Evolutionary conservation across 2,329 filamentous ascomycete genomes (phyloP), one percentile per base, ranked within the genome.

Genomic region (Herpotrichia juniperi): DNA sequence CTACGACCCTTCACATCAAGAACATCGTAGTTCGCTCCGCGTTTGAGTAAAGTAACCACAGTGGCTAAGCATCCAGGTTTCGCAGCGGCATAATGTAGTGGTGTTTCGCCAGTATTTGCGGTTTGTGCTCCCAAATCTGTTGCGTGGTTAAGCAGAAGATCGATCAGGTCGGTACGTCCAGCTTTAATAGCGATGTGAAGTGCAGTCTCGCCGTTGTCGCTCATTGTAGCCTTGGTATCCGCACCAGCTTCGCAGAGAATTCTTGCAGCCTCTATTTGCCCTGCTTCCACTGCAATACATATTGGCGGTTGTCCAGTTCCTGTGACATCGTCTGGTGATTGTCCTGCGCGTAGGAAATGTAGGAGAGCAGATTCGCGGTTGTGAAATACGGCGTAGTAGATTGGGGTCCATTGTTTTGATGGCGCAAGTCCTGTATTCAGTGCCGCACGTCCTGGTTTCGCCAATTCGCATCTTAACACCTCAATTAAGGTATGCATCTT

Each of bases 21-120:
- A 1, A 57, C 56, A 28, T 68, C 64, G 47, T 63, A 65, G 24
- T 57, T 63, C 16, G 68, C 69, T 26, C 68, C 68, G 17, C 53
- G 47, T 24, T 61, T 69, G 31, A 72, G 61, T 22, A 72, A 43
- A 8, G 53, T 50, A 22, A 60, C 58, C 2, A 69, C 62, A 11
- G 53, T 49, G 14, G 64, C 62, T 17, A 66, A 49, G 1, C 60
- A 63, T 42, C 57, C 59, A 3, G 59, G 53, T 21, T 58, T 64
- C 12, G 61, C 58, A 19, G 68, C 69, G 22, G 68, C 69, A 32
- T 71, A 71, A 49, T 71, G 69, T 4, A 73, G 61, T 26, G 63
- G 53, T 42, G 69, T 71, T 37, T 71, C 68, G n/a, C 61, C 52
- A 5, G 59, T 63, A 12, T 52, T 21, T 9, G 50, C 26, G 1